Evolutionary conservation across 345 rosid species (phyloP), one percentile per base, ranked within the genome.

Genomic region (Lepidium sativum): DNA sequence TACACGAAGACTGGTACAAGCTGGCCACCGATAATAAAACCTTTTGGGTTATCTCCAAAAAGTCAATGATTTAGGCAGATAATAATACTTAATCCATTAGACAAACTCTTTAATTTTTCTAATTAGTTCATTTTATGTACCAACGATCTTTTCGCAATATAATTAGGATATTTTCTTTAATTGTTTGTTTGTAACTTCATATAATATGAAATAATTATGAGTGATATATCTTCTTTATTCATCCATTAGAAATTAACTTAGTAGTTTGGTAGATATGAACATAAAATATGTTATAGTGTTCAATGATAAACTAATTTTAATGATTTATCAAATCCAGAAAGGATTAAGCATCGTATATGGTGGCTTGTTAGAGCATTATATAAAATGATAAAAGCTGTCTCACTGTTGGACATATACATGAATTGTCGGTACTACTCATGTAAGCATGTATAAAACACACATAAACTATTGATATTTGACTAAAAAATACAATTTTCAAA

Each of bases 1-100:
- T 18, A 62, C 31, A 38, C 15, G 25, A 12, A 62, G 59, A 40
- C 17, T 71, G 60, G 60, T 40, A 56, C 65, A 48, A 71, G 75
- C 75, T 71, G 70, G 75, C 75, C 70, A 63, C 45, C 29, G 75
- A 64, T 56, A 21, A 43, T 38, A 47, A 63, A 71, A 51, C 69
- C 40, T 44, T 49, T 33, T n/a, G 2, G 65, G 23, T 71, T 48
- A 71, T 64, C 65, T 49, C 6, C 16, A 63, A 48, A 61, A 71
- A 56, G 75, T 71, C 75, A 71, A 71, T 64, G 70, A 42, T 64
- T 56, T 51, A 14, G 63, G 51, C 18, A 35, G 49, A 21, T 35
- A 9, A 21, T 35, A 9, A 44, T 54, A 55, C 54, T 47, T 48
- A 64, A 56, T 45, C 49, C 14, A 29, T 9, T 45, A 11, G 32